phyloP scores from a whole-genome alignment of 2,329 filamentous ascomycete species.

The Aurifilum marmelostoma region DNA sequence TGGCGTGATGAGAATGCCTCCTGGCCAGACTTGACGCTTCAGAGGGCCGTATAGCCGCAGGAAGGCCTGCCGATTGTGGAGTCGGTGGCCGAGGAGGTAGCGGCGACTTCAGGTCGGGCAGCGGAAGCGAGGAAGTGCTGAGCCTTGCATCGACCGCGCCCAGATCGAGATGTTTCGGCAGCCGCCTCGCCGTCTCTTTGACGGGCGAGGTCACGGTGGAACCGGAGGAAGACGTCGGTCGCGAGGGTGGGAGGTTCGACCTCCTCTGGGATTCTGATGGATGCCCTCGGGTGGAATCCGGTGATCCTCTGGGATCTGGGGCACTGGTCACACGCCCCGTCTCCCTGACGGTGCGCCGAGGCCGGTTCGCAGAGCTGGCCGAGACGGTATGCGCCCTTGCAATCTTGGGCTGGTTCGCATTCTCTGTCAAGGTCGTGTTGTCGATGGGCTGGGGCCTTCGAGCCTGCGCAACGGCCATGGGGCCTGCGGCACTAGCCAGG shows the following conservation, averaged over 20 bases:
- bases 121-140: slow-evolving; percentile 68
- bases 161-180: slow-evolving; percentile 53
- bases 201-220: slow-evolving; percentile 37
- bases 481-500: slow-evolving; percentile 77
- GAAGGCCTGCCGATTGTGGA: slow-evolving; percentile 56
- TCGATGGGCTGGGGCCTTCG: slow-evolving; percentile 70
- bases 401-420: slow-evolving; percentile 48
- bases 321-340: slow-evolving; percentile 50
- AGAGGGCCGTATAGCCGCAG: slow-evolving; percentile 43
- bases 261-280: slow-evolving; percentile 21
- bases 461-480: slow-evolving; percentile 80
- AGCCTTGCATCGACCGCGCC: slow-evolving; percentile 62
- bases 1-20: slow-evolving; percentile 64
- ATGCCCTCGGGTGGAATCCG: slow-evolving; percentile 29
- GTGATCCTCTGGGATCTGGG: slow-evolving; percentile 41
- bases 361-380: slow-evolving; percentile 49
- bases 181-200: slow-evolving; percentile 45
- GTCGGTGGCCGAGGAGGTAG: slow-evolving; percentile 58
- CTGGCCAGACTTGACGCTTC: slow-evolving; percentile 50
- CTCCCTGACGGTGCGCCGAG: slow-evolving; percentile 50
- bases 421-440: slow-evolving; percentile 63
- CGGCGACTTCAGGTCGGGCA: slow-evolving; percentile 64
- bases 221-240: slow-evolving; percentile 32
- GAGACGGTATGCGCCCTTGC: slow-evolving; percentile 67
- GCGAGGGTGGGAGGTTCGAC: slow-evolving; percentile 32